Evolutionary conservation across 352 stramenopile genomes (phyloP).

Genomic region (Phytopythium boreale): DNA sequence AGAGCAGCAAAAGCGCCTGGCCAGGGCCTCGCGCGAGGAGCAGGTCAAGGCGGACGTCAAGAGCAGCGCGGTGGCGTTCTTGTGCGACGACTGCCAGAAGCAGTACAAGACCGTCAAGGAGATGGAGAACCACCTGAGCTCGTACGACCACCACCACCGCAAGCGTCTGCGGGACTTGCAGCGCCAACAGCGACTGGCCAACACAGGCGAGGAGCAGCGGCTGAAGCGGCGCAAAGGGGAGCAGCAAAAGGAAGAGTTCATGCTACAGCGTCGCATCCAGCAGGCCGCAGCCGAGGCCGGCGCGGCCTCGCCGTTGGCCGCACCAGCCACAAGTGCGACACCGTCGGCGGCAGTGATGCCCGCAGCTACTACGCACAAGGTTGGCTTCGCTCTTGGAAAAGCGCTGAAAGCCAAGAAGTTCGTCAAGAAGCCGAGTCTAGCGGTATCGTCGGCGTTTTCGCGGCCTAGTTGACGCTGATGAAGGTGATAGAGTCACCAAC

Average conservation of each 20-base stretch:
- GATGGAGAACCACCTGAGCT: slow-evolving; percentile 74
- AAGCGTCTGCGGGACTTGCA: slow-evolving; percentile 42
- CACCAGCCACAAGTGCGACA: background rate
- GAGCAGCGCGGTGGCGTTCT: slow-evolving; percentile 49
- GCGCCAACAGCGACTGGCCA: slow-evolving; percentile 21
- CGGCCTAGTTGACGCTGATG: background rate
- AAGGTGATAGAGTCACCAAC: no score
- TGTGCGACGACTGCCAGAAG: slow-evolving; percentile 56
- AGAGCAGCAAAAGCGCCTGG: slow-evolving; percentile 25
- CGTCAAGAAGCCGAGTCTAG: slow-evolving; percentile 10
- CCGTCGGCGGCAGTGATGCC: background rate
- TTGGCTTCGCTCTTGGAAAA: slow-evolving; percentile 31
- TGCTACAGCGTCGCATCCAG: slow-evolving; percentile 38
- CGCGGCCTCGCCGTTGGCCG: background rate
- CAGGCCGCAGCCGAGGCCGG: slow-evolving; percentile 9
- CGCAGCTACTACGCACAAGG: slow-evolving; percentile 7
- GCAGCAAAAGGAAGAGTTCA: slow-evolving; percentile 26
- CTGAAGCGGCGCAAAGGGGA: slow-evolving; percentile 32
- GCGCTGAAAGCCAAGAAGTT: slow-evolving; percentile 31
- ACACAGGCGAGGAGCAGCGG: slow-evolving; percentile 12
- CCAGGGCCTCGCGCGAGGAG: slow-evolving; percentile 20
- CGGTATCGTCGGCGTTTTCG: background rate
- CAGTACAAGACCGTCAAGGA: slow-evolving; percentile 69
- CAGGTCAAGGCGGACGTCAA: slow-evolving; percentile 29
- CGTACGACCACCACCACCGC: slow-evolving; percentile 71